Percentiles rank a stretch among this genome's conserved stretches.
Conservation (phyloP, 345 rosid species). For the Sonneratia caseolaris region DNA sequence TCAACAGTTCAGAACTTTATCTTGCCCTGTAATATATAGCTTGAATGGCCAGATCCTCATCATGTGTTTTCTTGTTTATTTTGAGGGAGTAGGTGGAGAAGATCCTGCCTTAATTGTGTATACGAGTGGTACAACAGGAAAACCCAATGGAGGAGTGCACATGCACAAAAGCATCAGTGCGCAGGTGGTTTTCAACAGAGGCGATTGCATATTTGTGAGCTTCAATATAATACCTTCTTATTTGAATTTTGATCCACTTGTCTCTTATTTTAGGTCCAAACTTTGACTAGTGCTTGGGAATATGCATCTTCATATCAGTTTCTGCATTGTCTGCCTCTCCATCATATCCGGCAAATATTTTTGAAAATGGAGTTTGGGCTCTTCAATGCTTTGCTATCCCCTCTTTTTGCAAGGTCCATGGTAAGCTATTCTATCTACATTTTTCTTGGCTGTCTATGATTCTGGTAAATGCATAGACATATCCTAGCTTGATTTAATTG, state of each 20-base stretch:
- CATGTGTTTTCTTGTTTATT: no score
- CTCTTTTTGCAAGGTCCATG: conserved; percentile 66
- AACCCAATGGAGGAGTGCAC: conserved; percentile 94
- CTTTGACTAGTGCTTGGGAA: conserved; percentile 81
- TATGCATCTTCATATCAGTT: conserved; percentile 73
- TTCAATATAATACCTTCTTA: not conserved
- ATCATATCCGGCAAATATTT: conserved; percentile 54
- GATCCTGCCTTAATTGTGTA: conserved; percentile 83
- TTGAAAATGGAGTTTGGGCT: conserved; percentile 53
- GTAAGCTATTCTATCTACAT: conserved; percentile 26
- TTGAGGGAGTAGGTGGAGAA: conserved; percentile 31
- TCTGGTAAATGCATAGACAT: not conserved
- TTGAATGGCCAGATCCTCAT: no score
- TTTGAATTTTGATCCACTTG: conserved; percentile 5
- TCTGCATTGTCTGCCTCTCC: conserved; percentile 90
- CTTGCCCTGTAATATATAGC: no score
- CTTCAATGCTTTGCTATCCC: conserved; percentile 82
- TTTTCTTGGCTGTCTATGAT: not conserved
- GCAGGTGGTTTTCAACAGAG: conserved; percentile 41
- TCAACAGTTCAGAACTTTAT: no score
- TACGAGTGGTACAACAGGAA: conserved; percentile 98
- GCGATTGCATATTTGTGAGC: not conserved
- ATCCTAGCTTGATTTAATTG: conserved; percentile 7
- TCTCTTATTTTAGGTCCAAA: conserved; percentile 54
- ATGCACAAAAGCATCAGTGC: conserved; percentile 75